A percentile compares a stretch with the other conserved stretches of the same genome.
Conservation (phyloP, 176 grass and related monocot genomes). For the Juncus inflexus region DNA sequence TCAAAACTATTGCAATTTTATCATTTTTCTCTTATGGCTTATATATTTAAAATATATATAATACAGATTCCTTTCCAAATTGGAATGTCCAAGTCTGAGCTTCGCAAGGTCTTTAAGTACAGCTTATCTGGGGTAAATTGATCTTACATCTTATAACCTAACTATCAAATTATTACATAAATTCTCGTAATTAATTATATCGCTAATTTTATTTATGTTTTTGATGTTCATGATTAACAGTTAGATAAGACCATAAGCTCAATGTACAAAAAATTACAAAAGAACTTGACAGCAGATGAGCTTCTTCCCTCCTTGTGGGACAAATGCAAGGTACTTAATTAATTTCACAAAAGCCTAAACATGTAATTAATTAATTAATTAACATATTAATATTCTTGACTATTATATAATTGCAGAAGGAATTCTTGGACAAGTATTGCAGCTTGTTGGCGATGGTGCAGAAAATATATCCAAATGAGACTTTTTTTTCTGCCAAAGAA, state of each 20-base stretch:
- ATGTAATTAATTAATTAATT: background rate
- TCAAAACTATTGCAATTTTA: conserved; percentile 3
- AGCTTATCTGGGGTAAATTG: conserved; percentile 69
- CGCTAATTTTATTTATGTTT: background rate
- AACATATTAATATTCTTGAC: background rate
- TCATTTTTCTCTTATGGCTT: conserved; percentile 12
- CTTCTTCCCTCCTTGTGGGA: conserved; percentile 89
- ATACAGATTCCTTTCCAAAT: conserved; percentile 85
- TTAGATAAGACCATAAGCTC: conserved; percentile 87
- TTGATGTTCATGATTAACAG: conserved; percentile 17
- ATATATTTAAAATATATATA: conserved; percentile 15
- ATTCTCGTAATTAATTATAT: too few relatives aligned
- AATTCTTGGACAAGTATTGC: conserved; percentile 87
- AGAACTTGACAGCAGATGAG: conserved; percentile 90
- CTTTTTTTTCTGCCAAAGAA: conserved; percentile 48
- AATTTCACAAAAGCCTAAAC: background rate
- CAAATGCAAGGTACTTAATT: conserved; percentile 78
- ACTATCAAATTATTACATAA: too few relatives aligned
- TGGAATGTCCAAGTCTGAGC: conserved; percentile 87
- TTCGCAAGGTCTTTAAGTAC: conserved; percentile 82
- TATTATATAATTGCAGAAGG: conserved; percentile 55
- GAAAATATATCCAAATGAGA: conserved; percentile 90
- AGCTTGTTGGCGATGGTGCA: conserved; percentile 74
- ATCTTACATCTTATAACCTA: conserved; percentile 3
- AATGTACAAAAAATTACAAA: conserved; percentile 96